A percentile compares a stretch with the other conserved stretches of the same genome.
These are phyloP conservation scores for Trametes villosa DNA, from an alignment of 768 basidiomycete species.

Conservation along the genomic window DNA sequence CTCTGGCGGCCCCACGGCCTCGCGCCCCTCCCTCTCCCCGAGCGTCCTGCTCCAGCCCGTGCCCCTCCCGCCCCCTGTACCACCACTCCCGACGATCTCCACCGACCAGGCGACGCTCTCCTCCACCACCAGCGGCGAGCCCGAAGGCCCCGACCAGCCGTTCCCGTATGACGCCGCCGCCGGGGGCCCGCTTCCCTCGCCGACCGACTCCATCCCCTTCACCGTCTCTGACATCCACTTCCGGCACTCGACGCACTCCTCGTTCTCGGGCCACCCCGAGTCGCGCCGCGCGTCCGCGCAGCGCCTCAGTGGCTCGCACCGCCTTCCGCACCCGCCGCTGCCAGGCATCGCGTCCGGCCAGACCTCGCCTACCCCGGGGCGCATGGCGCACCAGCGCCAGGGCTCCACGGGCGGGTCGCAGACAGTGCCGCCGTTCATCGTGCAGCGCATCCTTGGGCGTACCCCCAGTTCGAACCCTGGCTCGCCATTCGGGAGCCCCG, in stretches of 20 bases:
- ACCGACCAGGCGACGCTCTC: conserved; percentile 5
- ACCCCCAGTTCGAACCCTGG: conserved; percentile 8
- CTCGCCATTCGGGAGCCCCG: conserved; percentile 23
- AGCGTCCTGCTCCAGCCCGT: conserved; percentile 32
- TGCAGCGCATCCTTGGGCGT: conserved; percentile 36
- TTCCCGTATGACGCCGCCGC: conserved; percentile 26
- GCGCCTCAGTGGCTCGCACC: conserved; percentile 28
- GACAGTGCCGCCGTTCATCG: conserved; percentile 37
- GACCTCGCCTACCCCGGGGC: conserved; percentile 17
- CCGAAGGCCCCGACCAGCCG: conserved; percentile 18
- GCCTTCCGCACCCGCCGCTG: conserved; percentile 31
- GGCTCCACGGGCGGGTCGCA: conserved; percentile 19
- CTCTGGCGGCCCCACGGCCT: conserved; percentile 29
- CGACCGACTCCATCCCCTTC: conserved; percentile 40
- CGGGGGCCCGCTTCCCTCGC: conserved; percentile 32
- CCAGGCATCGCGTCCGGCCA: conserved; percentile 12
- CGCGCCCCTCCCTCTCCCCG: conserved; percentile 30
- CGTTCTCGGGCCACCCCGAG: conserved; percentile 24
- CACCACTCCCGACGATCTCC: conserved; percentile 2
- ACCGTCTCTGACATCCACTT: conserved; percentile 43
- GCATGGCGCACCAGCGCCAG: conserved; percentile 14
- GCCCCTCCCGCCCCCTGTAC: conserved; percentile 23
- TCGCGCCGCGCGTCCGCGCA: conserved; percentile 29
- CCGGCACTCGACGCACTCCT: conserved; percentile 38
- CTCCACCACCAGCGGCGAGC: conserved; percentile 9